Evolutionary conservation across 345 rosid genomes (phyloP), one percentile per base, ranked within the genome.

Genomic region (Gossypium ekmanianum): DNA sequence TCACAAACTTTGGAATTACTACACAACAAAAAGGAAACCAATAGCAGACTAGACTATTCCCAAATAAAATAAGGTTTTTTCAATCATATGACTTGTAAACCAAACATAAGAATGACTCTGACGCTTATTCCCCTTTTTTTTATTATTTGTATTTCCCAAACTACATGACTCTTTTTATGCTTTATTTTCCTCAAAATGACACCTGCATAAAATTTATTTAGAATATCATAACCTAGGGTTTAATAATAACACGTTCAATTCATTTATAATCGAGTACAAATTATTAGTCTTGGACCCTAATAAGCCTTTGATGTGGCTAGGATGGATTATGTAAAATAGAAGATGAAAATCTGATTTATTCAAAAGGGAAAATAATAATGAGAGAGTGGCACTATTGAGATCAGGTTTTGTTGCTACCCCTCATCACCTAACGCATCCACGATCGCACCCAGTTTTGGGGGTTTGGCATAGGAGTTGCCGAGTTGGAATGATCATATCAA

Each of bases 341-440:
- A 6, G 41, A 34, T 34, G 7, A 34, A 34, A 34, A 34, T 34
- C 41, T 34, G 41, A 34, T 34, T 34, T 34, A 24, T 83, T 76
- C 78, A 71, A 71, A 75, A 20, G 52, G 66, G 75, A 59, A 79
- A 75, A 65, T 74, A 66, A 84, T 66, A 70, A 29, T 20, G 66
- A 24, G 67, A 81, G 73, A 11, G 11, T 9, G 52, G 47, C 69
- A 12, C 43, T 18, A 48, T 57, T 79, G 73, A 8, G 11, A 45
- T 7, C 50, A 45, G 50, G 75, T 34, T 34, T 34, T 5, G 41
- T 34, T 34, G 11, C 50, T 2, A 20, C 5, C 39, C 3, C 14
- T 29, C 71, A 24, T 68, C 68, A 79, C 86, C 84, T 83, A 83
- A 73, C 27, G 20, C n/a, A 24, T 34, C 39, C n/a, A 41, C 41